Conservation (phyloP, 75 land plant species). For the Picea glauca region DNA sequence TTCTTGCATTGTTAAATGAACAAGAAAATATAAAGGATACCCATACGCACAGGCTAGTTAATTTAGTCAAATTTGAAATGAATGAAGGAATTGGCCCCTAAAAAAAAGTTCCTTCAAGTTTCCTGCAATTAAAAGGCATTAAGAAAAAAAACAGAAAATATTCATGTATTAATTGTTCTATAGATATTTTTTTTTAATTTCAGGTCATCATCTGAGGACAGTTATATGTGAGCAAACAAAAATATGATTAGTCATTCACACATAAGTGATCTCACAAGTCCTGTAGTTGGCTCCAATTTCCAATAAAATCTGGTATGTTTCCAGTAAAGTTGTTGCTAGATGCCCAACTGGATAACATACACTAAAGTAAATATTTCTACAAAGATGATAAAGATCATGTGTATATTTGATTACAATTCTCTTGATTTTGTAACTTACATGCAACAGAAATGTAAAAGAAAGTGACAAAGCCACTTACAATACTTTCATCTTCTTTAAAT, state of each 20-base stretch:
- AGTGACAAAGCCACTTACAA: slow-evolving; percentile 15
- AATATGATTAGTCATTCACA: background rate
- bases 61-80: slow-evolving; percentile 23
- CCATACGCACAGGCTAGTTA: slow-evolving; percentile 30
- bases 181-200: too few relatives aligned
- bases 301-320: slow-evolving; percentile 24
- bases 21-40: background rate
- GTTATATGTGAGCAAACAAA: background rate
- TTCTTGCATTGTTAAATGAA: background rate
- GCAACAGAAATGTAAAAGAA: background rate
- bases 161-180: too few relatives aligned
- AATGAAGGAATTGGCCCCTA: slow-evolving; percentile 37
- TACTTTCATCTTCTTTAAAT: slow-evolving; percentile 13
- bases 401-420: background rate
- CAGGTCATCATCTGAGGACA: too few relatives aligned
- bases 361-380: background rate
- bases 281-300: slow-evolving; percentile 26
- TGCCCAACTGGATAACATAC: slow-evolving; percentile 17
- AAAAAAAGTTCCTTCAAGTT: slow-evolving; percentile 29
- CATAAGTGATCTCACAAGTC: slow-evolving; percentile 19
- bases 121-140: slow-evolving; percentile 16
- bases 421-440: background rate
- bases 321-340: slow-evolving; percentile 29
- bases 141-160: background rate
- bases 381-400: background rate